Evolutionary conservation across 352 stramenopile species (phyloP).

Genomic region (Phytophthora vignae): DNA sequence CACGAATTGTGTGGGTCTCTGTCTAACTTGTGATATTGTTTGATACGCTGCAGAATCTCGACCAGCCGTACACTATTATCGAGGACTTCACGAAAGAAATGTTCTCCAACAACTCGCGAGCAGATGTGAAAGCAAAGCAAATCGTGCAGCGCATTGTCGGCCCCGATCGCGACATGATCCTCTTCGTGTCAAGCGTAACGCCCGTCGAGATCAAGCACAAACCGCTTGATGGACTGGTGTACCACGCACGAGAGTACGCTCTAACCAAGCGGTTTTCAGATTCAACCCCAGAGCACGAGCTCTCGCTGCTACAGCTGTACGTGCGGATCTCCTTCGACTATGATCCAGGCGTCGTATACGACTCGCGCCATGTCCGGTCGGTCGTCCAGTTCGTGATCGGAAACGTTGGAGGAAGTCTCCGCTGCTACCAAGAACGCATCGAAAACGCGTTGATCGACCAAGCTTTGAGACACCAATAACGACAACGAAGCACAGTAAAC

Average conservation of each 20-base stretch:
- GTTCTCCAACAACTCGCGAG: constrained; percentile 37
- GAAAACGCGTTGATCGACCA: constrained; percentile 49
- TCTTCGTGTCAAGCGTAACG: constrained; percentile 30
- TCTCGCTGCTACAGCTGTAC: constrained; percentile 59
- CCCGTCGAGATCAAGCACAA: constrained; percentile 36
- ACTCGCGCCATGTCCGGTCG: constrained; percentile 40
- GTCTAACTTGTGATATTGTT: constrained; percentile 2
- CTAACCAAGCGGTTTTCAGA: constrained; percentile 47
- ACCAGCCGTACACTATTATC: constrained; percentile 39
- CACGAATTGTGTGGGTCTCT: neutral
- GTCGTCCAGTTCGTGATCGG: constrained; percentile 56
- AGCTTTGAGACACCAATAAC: constrained; percentile 1
- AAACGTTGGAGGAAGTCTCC: constrained; percentile 43
- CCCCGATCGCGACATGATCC: constrained; percentile 28
- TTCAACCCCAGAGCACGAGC: constrained; percentile 35
- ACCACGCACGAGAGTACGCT: constrained; percentile 35
- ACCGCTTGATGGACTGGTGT: constrained; percentile 23
- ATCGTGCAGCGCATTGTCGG: constrained; percentile 31
- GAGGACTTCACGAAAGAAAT: constrained; percentile 39
- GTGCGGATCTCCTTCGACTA: constrained; percentile 56
- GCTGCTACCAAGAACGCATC: constrained; percentile 51
- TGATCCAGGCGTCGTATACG: constrained; percentile 31
- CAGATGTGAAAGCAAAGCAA: constrained; percentile 34
- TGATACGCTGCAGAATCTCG: constrained; percentile 21
- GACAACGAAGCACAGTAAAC: neutral